These are phyloP conservation scores for Colletotrichum gigasporum DNA, from an alignment of 2,329 filamentous ascomycete species.

Conservation along the genomic window DNA sequence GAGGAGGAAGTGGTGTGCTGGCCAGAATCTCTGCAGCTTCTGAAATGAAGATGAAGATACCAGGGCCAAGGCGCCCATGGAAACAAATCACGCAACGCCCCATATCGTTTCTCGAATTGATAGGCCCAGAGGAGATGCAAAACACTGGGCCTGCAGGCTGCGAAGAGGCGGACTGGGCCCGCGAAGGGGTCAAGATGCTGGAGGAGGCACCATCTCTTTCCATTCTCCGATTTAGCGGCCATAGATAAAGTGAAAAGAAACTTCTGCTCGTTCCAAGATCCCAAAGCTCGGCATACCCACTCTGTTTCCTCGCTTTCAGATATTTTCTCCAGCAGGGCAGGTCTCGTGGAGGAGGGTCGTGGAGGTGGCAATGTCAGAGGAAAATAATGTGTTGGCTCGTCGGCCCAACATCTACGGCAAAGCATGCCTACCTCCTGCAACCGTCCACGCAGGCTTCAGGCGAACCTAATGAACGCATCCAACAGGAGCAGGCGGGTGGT, in stretches of 20 bases:
- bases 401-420: no score
- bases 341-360: no score
- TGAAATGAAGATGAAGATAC: neutral
- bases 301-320: no score
- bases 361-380: no score
- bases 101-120: neutral
- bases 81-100: neutral
- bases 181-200: neutral
- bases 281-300: no score
- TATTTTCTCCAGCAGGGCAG: no score
- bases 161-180: neutral
- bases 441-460: no score
- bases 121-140: neutral
- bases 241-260: neutral
- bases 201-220: neutral
- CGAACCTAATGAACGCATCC: no score
- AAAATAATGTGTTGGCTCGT: no score
- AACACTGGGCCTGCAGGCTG: neutral
- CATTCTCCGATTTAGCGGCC: neutral
- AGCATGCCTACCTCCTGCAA: no score
- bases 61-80: neutral
- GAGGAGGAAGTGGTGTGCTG: neutral
- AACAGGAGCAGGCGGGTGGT: no score
- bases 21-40: no score
- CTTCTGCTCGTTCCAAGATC: neutral